Evolutionary conservation across 2,329 filamentous ascomycete species (phyloP).

Genomic region (Sphaerulina musiva): DNA sequence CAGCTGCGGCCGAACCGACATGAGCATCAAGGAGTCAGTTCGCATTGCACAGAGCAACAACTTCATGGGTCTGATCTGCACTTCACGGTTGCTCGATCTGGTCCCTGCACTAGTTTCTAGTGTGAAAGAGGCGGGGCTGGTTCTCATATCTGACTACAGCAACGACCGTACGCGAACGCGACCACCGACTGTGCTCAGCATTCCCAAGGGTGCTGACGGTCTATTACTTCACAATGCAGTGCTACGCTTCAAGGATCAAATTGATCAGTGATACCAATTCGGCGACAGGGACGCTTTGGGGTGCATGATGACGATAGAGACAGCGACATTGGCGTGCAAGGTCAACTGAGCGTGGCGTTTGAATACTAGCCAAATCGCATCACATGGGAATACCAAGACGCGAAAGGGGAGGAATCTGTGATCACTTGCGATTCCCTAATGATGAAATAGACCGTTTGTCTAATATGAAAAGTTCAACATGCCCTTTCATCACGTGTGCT

Average conservation of each 20-base stretch:
- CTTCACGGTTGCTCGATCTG: conserved; percentile 78
- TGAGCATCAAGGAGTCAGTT: conserved; percentile 91
- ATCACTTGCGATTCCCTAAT: neutral
- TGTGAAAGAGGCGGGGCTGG: conserved; percentile 88
- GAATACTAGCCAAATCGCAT: neutral
- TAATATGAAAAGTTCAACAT: neutral
- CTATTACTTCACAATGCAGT: conserved; percentile 80
- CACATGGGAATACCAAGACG: neutral
- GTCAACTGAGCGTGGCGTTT: conserved; percentile 14
- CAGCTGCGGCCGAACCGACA: conserved; percentile 64
- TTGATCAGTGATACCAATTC: conserved; percentile 40
- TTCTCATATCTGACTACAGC: conserved; percentile 78
- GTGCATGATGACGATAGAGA: neutral
- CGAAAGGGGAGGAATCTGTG: neutral
- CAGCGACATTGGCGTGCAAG: conserved; percentile 2
- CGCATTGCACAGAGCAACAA: conserved; percentile 92
- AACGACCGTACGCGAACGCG: conserved; percentile 32
- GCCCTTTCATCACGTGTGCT: neutral
- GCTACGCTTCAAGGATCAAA: conserved; percentile 84
- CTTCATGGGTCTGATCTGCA: conserved; percentile 94
- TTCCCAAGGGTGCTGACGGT: conserved; percentile 80
- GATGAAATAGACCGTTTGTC: neutral
- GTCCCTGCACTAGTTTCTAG: conserved; percentile 87
- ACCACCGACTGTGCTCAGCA: conserved; percentile 46
- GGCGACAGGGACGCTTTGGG: neutral